Evolutionary conservation across 1,284 basidiomycete species (phyloP).

Genomic region (Irpex sp.): DNA sequence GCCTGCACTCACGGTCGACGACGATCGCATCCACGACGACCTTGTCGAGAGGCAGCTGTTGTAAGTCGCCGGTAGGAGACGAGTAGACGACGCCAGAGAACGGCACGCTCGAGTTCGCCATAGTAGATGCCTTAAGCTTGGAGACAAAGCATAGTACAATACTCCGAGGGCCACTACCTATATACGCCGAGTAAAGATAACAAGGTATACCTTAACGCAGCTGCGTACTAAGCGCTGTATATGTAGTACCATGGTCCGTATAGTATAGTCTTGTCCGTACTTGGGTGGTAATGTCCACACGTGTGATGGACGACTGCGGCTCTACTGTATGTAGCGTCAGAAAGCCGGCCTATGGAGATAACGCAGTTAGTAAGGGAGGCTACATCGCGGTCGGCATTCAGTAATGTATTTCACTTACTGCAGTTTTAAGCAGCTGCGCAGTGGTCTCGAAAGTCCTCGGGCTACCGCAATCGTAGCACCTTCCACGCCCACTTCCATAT

Average conservation of each 20-base stretch:
- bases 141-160: background rate
- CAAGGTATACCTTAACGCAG: background rate
- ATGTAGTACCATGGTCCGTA: background rate
- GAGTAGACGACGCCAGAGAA: constrained; percentile 6
- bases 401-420: too few species aligned
- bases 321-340: too few species aligned
- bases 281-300: background rate
- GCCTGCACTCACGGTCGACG: constrained; percentile 39
- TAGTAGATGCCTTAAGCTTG: background rate
- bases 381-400: too few species aligned
- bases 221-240: background rate
- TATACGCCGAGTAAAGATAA: background rate
- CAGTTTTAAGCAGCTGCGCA: too few species aligned
- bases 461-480: too few species aligned
- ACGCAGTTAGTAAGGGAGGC: too few species aligned
- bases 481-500: too few species aligned
- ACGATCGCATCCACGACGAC: constrained; percentile 38
- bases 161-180: background rate
- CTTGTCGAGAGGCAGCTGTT: constrained; percentile 41
- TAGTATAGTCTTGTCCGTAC: background rate
- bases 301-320: background rate
- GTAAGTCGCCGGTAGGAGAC: background rate
- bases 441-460: too few species aligned
- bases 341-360: too few species aligned
- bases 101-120: background rate